Evolutionary conservation across 1,284 basidiomycete species (phyloP), one percentile per base, ranked within the genome.

Genomic region (Inonotus obliquus): DNA sequence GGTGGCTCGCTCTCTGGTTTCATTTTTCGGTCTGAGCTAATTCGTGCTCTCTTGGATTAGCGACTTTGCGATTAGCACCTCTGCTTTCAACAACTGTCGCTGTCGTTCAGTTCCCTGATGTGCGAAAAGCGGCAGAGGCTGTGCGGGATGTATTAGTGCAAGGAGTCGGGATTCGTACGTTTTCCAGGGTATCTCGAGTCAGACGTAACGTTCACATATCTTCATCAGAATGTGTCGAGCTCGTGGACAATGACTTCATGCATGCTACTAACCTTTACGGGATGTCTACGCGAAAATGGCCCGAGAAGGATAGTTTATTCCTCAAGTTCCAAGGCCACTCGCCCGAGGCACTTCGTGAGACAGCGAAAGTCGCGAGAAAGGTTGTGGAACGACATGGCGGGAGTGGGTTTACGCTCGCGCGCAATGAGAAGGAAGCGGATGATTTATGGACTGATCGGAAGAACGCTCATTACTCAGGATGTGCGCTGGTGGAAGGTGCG

Each of bases 371-470:
- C 11, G 86, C 86, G 44, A 72, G 82, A 65, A 72, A 75, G 32
- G 79, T 94, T 49, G 76, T 83, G 3, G 77, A 81, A 68, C 81
- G 81, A 65, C 81, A 94, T 68, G 87, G 89, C 0, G 89, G 86
- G 1, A 80, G 79, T 1, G 83, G 84, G 6, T 92, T 93, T 65
- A 79, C 83, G 66, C 81, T 93, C 25, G 90, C 92, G 1, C 78
- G 77, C 52, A 79, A 77, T 60, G 82, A 89, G 19, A 75, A 82
- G 54, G 89, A 94, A 67, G 92, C 91, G 0, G 79, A 79, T 2
- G 84, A 87, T 56, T 74, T 98, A 9, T 98, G 95, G 95, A 76
- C 81, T 54, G 92, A 93, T 60, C 73, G 96, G 51, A 98, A 97
- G 79, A 90, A 91, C 56, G 92, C 89, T 7, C 78, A 89, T 44